Conservation (phyloP, 2,329 filamentous ascomycete species). For the Colletotrichum neosansevieriae region DNA sequence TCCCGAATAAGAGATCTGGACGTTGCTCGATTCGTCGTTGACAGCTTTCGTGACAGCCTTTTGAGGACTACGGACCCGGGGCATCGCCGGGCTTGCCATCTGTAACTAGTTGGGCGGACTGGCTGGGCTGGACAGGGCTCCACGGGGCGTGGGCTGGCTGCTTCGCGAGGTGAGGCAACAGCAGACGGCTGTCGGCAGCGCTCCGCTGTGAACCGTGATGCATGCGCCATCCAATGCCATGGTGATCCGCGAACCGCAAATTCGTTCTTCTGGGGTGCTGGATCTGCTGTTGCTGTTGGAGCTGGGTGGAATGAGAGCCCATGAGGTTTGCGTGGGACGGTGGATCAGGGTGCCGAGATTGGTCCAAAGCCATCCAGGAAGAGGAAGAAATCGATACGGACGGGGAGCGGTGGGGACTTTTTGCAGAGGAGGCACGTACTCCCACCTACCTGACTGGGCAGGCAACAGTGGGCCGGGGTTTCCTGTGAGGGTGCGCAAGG, state of each 20-base stretch:
- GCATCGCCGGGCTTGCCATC: constrained; percentile 22
- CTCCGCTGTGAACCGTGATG: too few species aligned
- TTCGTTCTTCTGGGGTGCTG: neutral
- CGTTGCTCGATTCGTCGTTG: constrained; percentile 39
- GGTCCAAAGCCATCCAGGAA: constrained; percentile 35
- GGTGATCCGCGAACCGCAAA: constrained; percentile 1
- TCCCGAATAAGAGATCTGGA: constrained; percentile 37
- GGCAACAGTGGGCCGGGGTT: constrained; percentile 24
- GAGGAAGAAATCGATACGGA: constrained; percentile 38
- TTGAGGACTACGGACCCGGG: constrained; percentile 28
- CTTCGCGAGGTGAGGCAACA: too few species aligned
- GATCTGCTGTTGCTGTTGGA: constrained; percentile 12
- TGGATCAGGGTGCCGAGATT: constrained; percentile 36
- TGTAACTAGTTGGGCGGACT: too few species aligned
- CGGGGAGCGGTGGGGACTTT: constrained; percentile 21
- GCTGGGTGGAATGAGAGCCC: constrained; percentile 11
- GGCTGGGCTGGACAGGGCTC: too few species aligned
- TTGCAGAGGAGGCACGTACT: constrained; percentile 14
- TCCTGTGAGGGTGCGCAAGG: neutral
- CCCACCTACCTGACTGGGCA: constrained; percentile 28
- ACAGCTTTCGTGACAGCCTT: constrained; percentile 36
- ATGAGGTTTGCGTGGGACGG: constrained; percentile 27
- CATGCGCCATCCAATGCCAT: neutral
- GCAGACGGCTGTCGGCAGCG: too few species aligned
- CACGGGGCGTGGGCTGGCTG: neutral